A percentile compares a stretch with the other conserved stretches of the same genome.
phyloP scores from a whole-genome alignment of 495 filamentous ascomycete species.

The Pyronema domesticum region DNA sequence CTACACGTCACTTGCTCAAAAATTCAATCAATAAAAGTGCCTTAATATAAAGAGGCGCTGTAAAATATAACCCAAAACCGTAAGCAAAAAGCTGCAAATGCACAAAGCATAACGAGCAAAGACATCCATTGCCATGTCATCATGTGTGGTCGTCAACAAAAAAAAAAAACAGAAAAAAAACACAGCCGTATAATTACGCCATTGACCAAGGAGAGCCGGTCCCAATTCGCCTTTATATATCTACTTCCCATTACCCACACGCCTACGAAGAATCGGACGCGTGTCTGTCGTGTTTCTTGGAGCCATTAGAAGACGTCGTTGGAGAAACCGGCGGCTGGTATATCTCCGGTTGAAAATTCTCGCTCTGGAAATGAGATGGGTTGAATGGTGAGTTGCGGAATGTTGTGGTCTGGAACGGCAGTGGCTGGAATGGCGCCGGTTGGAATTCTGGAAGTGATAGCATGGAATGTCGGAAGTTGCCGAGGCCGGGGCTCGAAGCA shows the following conservation, averaged over 20 bases:
- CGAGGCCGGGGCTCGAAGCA: constrained; percentile 9
- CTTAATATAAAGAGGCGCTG: too few relatives aligned
- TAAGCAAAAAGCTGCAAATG: neutral
- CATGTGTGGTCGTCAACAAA: neutral
- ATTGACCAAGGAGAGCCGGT: neutral
- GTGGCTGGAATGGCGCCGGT: constrained; percentile 15
- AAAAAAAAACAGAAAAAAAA: constrained; percentile 10
- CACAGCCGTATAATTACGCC: constrained; percentile 22
- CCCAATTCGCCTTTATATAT: neutral
- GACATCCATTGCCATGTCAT: neutral
- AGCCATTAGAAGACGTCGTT: neutral
- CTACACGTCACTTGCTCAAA: neutral
- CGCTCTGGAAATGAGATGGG: constrained; percentile 65
- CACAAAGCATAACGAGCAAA: constrained; percentile 11
- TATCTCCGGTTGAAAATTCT: constrained; percentile 62
- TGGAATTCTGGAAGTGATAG: constrained; percentile 16
- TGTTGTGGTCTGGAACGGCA: constrained; percentile 34
- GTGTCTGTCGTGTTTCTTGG: constrained; percentile 1
- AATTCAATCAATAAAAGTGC: neutral
- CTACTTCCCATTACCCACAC: neutral
- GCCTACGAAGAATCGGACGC: neutral
- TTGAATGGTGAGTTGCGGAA: constrained; percentile 56
- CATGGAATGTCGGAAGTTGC: constrained; percentile 22
- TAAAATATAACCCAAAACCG: constrained; percentile 9
- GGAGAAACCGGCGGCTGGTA: constrained; percentile 23